phyloP scores from a whole-genome alignment of 352 stramenopile species.

The Thalassiosira ordinaria region DNA sequence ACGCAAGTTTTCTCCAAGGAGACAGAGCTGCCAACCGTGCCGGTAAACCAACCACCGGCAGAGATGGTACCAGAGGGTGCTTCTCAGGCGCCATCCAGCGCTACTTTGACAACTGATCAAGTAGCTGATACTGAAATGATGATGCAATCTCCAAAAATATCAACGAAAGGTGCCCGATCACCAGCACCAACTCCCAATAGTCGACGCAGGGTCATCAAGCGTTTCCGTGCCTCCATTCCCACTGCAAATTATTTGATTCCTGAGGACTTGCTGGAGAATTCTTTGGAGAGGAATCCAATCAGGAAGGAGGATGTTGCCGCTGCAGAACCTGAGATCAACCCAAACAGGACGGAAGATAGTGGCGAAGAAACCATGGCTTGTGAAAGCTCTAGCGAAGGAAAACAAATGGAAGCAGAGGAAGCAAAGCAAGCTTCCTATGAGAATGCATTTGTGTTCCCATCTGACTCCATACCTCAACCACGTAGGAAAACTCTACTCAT shows the following conservation, averaged over 20 bases:
- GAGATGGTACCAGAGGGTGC: slow-evolving; percentile 10
- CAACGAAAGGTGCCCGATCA: slow-evolving; percentile 29
- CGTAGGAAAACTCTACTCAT: slow-evolving; percentile 33
- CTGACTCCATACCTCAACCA: slow-evolving; percentile 23
- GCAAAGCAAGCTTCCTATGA: slow-evolving; percentile 15
- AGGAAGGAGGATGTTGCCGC: not conserved
- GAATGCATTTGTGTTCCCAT: slow-evolving; percentile 54
- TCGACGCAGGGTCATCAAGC: slow-evolving; percentile 55
- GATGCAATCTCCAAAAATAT: slow-evolving; percentile 26
- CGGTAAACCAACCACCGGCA: not conserved
- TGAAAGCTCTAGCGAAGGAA: not conserved
- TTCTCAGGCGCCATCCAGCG: not conserved
- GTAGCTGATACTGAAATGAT: not conserved
- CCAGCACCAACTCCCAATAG: slow-evolving; percentile 59
- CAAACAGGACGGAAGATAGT: too few species aligned
- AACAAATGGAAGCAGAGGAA: slow-evolving; percentile 9
- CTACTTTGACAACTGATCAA: not conserved
- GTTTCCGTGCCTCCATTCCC: slow-evolving; percentile 47
- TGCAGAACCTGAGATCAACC: not conserved
- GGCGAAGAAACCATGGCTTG: not conserved
- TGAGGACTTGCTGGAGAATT: slow-evolving; percentile 44
- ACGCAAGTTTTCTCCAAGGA: not conserved
- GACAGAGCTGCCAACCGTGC: slow-evolving; percentile 9
- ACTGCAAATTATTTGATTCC: slow-evolving; percentile 45
- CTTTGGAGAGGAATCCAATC: slow-evolving; percentile 12